These are phyloP conservation scores for Mimosa bimucronata DNA, from an alignment of 306 rosid species.

Conservation along the genomic window DNA sequence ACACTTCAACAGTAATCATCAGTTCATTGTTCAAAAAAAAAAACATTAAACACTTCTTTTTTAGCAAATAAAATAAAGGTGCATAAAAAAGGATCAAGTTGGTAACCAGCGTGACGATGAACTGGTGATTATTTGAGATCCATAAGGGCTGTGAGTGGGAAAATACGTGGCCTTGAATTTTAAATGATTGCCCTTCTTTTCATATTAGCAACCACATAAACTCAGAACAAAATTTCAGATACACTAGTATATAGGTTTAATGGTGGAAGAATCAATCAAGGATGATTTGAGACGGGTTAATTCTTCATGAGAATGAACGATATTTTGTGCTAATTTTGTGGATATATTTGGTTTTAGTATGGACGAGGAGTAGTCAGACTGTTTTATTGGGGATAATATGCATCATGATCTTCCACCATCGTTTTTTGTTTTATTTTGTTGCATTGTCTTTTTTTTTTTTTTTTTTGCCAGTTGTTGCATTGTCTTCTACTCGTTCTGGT, in stretches of 20 bases:
- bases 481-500: too few relatives aligned
- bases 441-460: too few relatives aligned
- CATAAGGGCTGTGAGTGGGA: background rate
- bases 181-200: background rate
- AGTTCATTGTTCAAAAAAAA: background rate
- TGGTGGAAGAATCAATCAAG: too few relatives aligned
- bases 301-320: too few relatives aligned
- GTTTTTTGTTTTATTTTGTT: too few relatives aligned
- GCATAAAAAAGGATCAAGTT: background rate
- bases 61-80: background rate
- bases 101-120: background rate
- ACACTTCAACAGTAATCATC: background rate
- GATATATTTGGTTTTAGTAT: too few relatives aligned
- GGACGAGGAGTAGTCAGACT: too few relatives aligned
- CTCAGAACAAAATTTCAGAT: background rate
- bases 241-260: background rate
- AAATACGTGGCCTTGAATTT: slow-evolving; percentile 1
- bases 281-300: too few relatives aligned
- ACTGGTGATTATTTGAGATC: background rate
- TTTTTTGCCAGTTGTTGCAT: too few relatives aligned
- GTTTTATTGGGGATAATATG: too few relatives aligned
- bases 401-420: too few relatives aligned
- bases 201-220: background rate
- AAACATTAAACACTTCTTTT: background rate
- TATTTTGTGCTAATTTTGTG: too few relatives aligned